These are phyloP conservation scores for Candida pseudoglaebosa DNA, from an alignment of 805 yeast genomes.

Conservation along the genomic window DNA sequence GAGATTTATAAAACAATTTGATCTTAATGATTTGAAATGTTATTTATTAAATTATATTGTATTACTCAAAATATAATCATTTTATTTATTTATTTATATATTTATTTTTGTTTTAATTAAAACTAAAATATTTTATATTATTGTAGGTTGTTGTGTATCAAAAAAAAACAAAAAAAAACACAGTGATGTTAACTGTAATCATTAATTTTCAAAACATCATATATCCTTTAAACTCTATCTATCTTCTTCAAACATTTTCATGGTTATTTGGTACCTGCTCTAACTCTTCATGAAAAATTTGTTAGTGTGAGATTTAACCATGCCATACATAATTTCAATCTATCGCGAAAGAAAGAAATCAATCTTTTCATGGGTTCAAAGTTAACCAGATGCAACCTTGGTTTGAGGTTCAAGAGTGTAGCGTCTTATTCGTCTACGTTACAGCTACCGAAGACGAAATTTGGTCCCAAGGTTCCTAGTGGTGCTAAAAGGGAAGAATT, in stretches of 20 bases:
- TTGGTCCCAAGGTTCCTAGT: conserved; percentile 50
- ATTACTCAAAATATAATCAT: conserved; percentile 1
- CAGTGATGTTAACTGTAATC: too few relatives aligned
- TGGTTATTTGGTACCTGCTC: too few relatives aligned
- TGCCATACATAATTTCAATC: background rate
- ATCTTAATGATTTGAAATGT: conserved; percentile 1
- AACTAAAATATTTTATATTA: too few relatives aligned
- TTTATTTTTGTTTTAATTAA: conserved; percentile 1
- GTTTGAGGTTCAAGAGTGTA: background rate
- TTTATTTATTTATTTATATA: conserved; percentile 4
- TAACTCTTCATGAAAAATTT: too few relatives aligned
- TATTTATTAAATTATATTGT: conserved; percentile 7
- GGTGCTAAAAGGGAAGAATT: conserved; percentile 30
- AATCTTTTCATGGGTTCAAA: background rate
- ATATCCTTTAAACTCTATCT: too few relatives aligned
- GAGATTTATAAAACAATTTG: background rate
- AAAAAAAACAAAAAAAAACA: too few relatives aligned
- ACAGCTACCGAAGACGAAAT: conserved; percentile 63
- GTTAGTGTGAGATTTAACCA: background rate
- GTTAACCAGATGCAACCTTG: background rate
- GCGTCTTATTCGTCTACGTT: conserved; percentile 41
- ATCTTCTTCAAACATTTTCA: too few relatives aligned
- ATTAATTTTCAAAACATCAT: too few relatives aligned
- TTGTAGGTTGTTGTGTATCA: too few relatives aligned
- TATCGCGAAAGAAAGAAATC: background rate